Conservation (phyloP, 2,329 filamentous ascomycete genomes). For the Penicillium sp. region DNA sequence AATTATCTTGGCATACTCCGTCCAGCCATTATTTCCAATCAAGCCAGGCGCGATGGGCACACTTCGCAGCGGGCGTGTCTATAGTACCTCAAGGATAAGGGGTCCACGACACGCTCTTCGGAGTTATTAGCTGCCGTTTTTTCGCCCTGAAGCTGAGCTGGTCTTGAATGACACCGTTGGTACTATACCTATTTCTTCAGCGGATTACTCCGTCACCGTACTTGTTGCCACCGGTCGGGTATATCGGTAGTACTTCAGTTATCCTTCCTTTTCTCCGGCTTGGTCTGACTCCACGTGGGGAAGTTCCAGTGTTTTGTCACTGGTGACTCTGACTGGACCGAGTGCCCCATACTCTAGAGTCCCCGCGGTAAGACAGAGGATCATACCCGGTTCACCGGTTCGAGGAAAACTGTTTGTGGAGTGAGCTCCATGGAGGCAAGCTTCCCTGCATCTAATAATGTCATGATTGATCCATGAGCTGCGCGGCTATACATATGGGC, state of each 20-base stretch:
- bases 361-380: background rate
- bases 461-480: background rate
- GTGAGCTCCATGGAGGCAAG: background rate
- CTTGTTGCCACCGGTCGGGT: background rate
- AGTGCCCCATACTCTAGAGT: background rate
- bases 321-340: background rate
- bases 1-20: background rate
- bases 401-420: background rate
- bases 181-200: background rate
- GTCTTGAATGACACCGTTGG: conserved; percentile 1
- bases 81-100: background rate
- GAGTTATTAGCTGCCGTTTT: background rate
- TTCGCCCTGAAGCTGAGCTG: background rate
- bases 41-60: background rate
- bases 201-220: background rate
- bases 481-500: background rate
- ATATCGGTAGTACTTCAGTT: background rate
- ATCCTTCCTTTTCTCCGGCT: conserved; percentile 17
- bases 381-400: background rate
- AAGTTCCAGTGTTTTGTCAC: background rate
- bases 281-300: conserved; percentile 14
- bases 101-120: background rate
- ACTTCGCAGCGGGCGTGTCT: background rate
- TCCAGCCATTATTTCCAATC: background rate
- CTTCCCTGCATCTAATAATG: background rate